These are phyloP conservation scores for Telfairia occidentalis DNA, from an alignment of 331 rosid genomes.

Conservation along the genomic window DNA sequence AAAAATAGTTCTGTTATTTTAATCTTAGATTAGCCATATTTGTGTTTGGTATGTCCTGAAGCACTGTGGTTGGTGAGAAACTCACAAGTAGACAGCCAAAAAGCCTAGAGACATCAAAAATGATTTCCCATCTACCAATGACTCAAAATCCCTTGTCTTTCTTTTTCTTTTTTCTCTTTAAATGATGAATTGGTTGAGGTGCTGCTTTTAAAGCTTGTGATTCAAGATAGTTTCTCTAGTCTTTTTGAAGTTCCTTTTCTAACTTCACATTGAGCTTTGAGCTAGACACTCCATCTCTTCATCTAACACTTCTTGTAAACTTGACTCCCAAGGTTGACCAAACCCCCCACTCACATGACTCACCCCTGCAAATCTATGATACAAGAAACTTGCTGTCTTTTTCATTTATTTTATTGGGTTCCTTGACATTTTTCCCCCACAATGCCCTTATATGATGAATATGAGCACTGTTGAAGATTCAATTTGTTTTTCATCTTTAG, in stretches of 20 bases:
- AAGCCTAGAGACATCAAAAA: conserved; percentile 1
- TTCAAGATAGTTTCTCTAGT: background rate
- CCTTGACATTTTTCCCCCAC: background rate
- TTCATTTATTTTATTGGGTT: background rate
- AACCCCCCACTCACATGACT: background rate
- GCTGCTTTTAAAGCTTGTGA: conserved; percentile 3
- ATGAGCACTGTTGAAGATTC: background rate
- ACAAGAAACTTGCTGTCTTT: background rate
- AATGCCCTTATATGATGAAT: too few relatives aligned
- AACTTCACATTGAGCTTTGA: conserved; percentile 3
- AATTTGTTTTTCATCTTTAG: background rate
- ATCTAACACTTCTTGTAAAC: conserved; percentile 2
- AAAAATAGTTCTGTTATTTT: background rate
- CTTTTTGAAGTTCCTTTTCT: conserved; percentile 5
- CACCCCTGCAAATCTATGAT: background rate
- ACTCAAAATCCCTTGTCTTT: background rate
- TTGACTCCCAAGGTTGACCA: conserved; percentile 9
- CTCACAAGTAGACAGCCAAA: conserved; percentile 2
- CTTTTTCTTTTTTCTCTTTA: background rate
- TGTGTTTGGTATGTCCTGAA: background rate
- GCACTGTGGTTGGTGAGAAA: conserved; percentile 9
- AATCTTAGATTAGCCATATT: background rate
- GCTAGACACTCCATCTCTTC: conserved; percentile 8
- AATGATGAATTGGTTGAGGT: background rate
- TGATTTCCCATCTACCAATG: conserved; percentile 11